Percentiles rank a stretch among this genome's conserved stretches.
Conservation (phyloP, 768 basidiomycete species). For the Porpolomopsis calyptriformis region DNA sequence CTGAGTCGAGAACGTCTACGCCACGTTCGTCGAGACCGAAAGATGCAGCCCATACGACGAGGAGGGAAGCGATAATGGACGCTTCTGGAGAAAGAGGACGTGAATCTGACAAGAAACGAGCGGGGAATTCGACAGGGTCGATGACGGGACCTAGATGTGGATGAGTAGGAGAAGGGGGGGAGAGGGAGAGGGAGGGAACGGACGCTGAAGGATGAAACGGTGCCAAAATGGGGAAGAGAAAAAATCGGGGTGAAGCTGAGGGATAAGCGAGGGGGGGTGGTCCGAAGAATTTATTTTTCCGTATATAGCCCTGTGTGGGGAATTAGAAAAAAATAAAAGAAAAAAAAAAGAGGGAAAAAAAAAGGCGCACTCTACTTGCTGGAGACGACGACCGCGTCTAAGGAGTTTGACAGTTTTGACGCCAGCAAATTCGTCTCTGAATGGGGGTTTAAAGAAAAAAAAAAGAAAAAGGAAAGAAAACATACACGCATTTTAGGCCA, state of each 20-base stretch:
- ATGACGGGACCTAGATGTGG: conserved; percentile 65
- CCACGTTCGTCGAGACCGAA: conserved; percentile 82
- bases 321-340: conserved; percentile 8
- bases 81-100: conserved; percentile 61
- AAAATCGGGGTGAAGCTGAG: conserved; percentile 66
- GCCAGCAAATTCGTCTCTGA: conserved; percentile 84
- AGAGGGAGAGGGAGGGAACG: conserved; percentile 15
- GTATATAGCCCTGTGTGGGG: conserved; percentile 53
- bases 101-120: conserved; percentile 53
- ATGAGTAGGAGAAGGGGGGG: conserved; percentile 7
- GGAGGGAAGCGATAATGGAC: conserved; percentile 62
- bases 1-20: conserved; percentile 29
- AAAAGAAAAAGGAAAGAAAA: conserved; percentile 13
- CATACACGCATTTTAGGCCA: conserved; percentile 87
- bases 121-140: conserved; percentile 67
- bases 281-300: conserved; percentile 45
- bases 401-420: conserved; percentile 84
- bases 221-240: conserved; percentile 79
- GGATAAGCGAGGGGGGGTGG: conserved; percentile 33
- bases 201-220: conserved; percentile 79
- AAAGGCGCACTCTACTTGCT: conserved; percentile 68
- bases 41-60: conserved; percentile 83
- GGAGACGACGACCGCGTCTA: conserved; percentile 65
- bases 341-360: not conserved
- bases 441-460: conserved; percentile 6